Base-by-base conservation (phyloP, 1,139 yeast species). In the Lodderomyces jiufengensis region DNA sequence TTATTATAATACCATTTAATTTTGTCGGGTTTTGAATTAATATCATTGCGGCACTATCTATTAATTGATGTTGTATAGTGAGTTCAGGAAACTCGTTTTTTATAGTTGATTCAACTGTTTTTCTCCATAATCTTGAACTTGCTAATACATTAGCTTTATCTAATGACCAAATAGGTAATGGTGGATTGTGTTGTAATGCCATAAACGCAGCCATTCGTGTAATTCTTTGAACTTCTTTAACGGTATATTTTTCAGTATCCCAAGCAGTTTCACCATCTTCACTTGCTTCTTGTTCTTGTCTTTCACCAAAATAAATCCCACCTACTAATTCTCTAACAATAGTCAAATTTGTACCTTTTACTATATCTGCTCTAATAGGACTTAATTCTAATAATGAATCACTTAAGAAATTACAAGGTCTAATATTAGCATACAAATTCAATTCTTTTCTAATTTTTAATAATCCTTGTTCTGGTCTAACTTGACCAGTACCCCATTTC, bases 1-100 rank as follows among this genome's bases (percentile, higher is more conserved):
- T 90, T 56, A 92, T 79, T 39, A 92, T 78, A 34, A 92, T 75
- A 61, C 98, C 98, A 58, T 92, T 92, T 53, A 92, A 76, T 48
- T 80, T 80, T 33, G 88, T 83, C 51, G 98, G 98, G 46, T 76
- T 78, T 67, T 92, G 87, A 50, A 92, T 85, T 52, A 92, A 69
- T 53, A 90, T 88, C 98, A 92, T 92, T 34, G 98, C 97, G 34
- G 98, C 98, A 9, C 97, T 87, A 63, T 92, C 98, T 54, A 92
- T 90, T 63, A 92, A 78, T 70, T 92, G 98, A 64, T 92, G 96
- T 59, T 90, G 86, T 28, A 88, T 72, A 11, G 73, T 73, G 51
- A 92, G 71, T 52, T 80, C 84, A 36, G 98, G 98, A 71, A 92
- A 92, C 62, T 92, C 98, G 44, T 78, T 78, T 44, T 72, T 65